Percentiles rank a stretch among this genome's conserved stretches.
phyloP scores from a whole-genome alignment of 164 flowering plant genomes.

The Annona squamosa region DNA sequence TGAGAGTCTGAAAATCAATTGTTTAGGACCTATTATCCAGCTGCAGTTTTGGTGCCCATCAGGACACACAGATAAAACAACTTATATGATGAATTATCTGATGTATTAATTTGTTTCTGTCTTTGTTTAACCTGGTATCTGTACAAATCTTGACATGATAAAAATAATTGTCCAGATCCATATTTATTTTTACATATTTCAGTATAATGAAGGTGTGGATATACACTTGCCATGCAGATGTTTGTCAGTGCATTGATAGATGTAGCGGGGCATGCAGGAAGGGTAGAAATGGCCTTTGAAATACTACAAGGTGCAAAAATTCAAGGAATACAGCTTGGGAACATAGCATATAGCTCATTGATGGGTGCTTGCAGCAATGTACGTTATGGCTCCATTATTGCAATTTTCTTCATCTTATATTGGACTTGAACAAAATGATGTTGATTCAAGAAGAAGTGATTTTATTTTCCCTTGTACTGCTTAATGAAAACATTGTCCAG shows the following conservation, averaged over 20 bases:
- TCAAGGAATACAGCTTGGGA: slow-evolving; percentile 55
- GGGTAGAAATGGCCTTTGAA: slow-evolving; percentile 72
- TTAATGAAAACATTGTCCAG: neutral
- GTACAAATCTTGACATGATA: too few species aligned
- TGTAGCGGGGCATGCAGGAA: slow-evolving; percentile 93
- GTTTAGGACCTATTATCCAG: too few species aligned
- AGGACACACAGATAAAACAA: too few species aligned
- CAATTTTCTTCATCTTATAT: neutral
- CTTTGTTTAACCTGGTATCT: too few species aligned
- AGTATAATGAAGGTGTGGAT: neutral
- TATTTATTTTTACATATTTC: neutral
- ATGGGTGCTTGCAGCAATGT: slow-evolving; percentile 99
- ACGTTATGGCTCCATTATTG: slow-evolving; percentile 22
- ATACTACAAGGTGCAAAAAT: slow-evolving; percentile 47
- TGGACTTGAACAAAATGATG: neutral
- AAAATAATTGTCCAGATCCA: too few species aligned
- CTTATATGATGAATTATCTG: too few species aligned
- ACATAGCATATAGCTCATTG: slow-evolving; percentile 71
- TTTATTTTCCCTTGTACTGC: neutral
- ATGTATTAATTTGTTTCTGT: too few species aligned
- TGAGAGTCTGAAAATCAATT: too few species aligned
- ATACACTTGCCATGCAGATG: slow-evolving; percentile 44
- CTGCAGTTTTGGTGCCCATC: too few species aligned
- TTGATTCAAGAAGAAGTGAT: neutral
- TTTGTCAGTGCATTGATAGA: slow-evolving; percentile 86